A percentile compares a stretch with the other conserved stretches of the same genome.
Evolutionary conservation across 257 asterid species (phyloP).

Genomic region (Nicotiana otophora): DNA sequence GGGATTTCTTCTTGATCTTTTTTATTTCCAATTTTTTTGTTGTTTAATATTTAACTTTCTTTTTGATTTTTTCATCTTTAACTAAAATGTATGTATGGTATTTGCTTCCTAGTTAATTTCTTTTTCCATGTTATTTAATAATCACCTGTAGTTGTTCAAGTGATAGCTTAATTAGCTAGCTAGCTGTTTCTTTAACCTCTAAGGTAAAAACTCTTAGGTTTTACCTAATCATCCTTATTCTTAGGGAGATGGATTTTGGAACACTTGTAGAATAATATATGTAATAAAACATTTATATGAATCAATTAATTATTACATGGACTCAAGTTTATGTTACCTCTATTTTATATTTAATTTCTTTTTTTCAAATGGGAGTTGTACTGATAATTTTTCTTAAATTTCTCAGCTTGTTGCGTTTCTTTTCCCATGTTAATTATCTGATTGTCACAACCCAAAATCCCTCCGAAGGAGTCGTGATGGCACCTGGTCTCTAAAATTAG

Average conservation of each 20-base stretch:
- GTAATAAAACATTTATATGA: not conserved
- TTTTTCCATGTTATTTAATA: not conserved
- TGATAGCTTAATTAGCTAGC: conserved; percentile 1
- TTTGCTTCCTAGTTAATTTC: not conserved
- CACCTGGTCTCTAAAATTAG: too few relatives aligned
- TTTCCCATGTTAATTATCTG: not conserved
- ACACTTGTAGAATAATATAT: not conserved
- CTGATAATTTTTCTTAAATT: not conserved
- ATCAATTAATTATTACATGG: not conserved
- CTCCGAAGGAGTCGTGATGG: too few relatives aligned
- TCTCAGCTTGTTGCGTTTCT: not conserved
- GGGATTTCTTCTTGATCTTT: conserved; percentile 56
- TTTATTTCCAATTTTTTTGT: not conserved
- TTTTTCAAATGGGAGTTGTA: not conserved
- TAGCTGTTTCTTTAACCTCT: conserved; percentile 5
- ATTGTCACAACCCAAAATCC: too few relatives aligned
- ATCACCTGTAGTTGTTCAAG: not conserved
- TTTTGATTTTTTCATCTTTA: not conserved
- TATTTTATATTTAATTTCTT: not conserved
- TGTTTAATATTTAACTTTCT: not conserved
- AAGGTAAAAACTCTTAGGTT: conserved; percentile 2
- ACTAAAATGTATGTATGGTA: not conserved
- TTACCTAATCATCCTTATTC: not conserved
- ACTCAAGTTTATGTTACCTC: not conserved
- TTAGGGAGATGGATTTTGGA: not conserved